These are phyloP conservation scores for Escallonia herrerae DNA, from an alignment of 129 eudicot species.

Conservation along the genomic window DNA sequence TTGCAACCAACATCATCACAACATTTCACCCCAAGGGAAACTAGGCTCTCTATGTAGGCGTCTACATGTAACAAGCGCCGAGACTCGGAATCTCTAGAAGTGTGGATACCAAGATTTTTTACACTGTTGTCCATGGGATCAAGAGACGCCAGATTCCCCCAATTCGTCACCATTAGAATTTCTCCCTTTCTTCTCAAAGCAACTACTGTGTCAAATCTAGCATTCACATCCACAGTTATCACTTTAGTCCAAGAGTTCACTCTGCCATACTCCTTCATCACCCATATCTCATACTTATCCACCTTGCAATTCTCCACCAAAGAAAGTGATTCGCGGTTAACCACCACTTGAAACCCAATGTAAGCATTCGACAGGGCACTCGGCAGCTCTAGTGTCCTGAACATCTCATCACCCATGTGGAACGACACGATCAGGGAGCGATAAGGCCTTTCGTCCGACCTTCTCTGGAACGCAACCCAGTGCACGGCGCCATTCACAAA, in stretches of 20 bases:
- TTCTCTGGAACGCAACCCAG: constrained; percentile 39
- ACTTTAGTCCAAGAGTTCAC: constrained; percentile 36
- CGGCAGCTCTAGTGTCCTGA: constrained; percentile 33
- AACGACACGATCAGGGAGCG: constrained; percentile 36
- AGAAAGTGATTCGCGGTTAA: constrained; percentile 24
- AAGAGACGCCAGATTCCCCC: constrained; percentile 24
- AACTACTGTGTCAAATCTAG: constrained; percentile 19
- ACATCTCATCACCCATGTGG: constrained; percentile 33
- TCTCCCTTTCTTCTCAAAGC: constrained; percentile 43
- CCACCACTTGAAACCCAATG: not conserved
- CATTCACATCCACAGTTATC: constrained; percentile 16
- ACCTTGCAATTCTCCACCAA: not conserved
- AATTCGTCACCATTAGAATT: constrained; percentile 27
- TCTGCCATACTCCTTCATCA: constrained; percentile 51
- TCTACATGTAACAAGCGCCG: constrained; percentile 37
- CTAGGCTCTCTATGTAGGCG: constrained; percentile 39
- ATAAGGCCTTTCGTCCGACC: not conserved
- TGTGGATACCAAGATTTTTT: constrained; percentile 16
- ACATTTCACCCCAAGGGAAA: constrained; percentile 16
- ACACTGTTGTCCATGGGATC: constrained; percentile 17
- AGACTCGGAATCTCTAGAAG: constrained; percentile 7
- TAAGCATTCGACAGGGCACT: constrained; percentile 13
- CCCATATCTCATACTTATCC: constrained; percentile 41
- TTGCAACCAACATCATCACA: no score
- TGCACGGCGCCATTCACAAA: constrained; percentile 39